These are phyloP conservation scores for Calocybe indica DNA, from an alignment of 768 basidiomycete species.

Conservation along the genomic window DNA sequence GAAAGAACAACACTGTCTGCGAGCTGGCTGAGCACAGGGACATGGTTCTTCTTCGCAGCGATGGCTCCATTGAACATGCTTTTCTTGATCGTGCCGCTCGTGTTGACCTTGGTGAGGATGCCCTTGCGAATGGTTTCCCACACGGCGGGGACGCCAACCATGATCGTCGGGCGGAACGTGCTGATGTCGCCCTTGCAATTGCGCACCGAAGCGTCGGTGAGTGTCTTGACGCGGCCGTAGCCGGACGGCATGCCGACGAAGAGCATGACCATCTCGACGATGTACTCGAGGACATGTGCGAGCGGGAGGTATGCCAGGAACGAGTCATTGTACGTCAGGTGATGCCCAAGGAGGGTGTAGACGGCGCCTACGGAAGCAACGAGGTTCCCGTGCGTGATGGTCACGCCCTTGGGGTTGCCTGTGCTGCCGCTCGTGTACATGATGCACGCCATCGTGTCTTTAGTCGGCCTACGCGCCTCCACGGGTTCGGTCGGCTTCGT, in stretches of 20 bases:
- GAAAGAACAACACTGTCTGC: conserved; percentile 76
- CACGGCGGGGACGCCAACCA: conserved; percentile 93
- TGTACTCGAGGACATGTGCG: conserved; percentile 93
- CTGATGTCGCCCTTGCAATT: conserved; percentile 82
- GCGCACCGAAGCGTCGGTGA: conserved; percentile 90
- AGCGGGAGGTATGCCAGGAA: conserved; percentile 92
- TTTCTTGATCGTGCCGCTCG: conserved; percentile 62
- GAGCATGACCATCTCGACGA: conserved; percentile 78
- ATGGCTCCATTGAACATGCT: conserved; percentile 77
- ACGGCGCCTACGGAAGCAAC: conserved; percentile 85
- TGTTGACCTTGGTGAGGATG: conserved; percentile 75
- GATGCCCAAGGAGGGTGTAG: conserved; percentile 61
- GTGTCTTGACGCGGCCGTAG: conserved; percentile 91
- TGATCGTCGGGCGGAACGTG: conserved; percentile 78
- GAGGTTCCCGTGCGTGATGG: conserved; percentile 83
- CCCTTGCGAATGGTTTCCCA: conserved; percentile 98
- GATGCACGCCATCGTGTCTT: conserved; percentile 42
- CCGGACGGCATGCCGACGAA: conserved; percentile 78
- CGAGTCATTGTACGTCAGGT: conserved; percentile 51
- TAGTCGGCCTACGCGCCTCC: conserved; percentile 38
- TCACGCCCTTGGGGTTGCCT: conserved; percentile 91
- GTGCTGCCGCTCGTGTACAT: conserved; percentile 86
- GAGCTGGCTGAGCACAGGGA: conserved; percentile 60
- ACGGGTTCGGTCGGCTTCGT: conserved; percentile 45
- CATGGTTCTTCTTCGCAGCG: conserved; percentile 61